phyloP scores from a whole-genome alignment of 2,329 filamentous ascomycete genomes.

The Nakataea oryzae region DNA sequence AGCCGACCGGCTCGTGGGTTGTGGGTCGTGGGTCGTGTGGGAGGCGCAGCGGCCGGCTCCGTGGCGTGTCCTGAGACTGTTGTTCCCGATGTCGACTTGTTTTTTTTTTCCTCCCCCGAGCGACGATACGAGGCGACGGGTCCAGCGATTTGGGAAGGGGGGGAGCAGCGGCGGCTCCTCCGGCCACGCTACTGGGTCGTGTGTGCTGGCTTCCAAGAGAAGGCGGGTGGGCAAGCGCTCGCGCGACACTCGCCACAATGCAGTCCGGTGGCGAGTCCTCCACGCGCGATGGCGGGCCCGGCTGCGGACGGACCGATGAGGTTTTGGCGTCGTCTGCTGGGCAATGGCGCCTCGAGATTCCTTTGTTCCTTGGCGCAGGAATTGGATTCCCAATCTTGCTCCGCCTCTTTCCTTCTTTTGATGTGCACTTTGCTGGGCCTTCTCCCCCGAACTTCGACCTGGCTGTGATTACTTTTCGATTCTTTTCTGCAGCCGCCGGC shows the following conservation, averaged over 20 bases:
- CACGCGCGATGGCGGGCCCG: no score
- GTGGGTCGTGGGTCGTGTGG: no score
- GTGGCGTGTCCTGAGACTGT: neutral
- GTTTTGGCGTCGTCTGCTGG: neutral
- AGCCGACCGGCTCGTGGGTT: neutral
- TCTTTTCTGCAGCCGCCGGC: neutral
- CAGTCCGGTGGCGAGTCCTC: neutral
- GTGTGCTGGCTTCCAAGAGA: neutral
- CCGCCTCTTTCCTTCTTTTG: no score
- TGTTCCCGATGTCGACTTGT: neutral
- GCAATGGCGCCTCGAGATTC: no score
- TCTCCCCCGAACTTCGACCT: no score
- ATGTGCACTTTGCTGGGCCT: no score
- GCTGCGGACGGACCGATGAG: neutral
- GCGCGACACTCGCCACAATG: neutral
- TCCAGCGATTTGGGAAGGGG: neutral
- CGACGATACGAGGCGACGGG: neutral
- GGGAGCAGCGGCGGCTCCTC: no score
- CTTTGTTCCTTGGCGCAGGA: no score
- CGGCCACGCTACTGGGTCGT: neutral
- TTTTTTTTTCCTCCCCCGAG: no score
- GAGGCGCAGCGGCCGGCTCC: neutral
- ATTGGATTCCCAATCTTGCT: no score
- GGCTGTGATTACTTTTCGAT: neutral
- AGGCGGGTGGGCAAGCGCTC: no score